These are phyloP conservation scores for Aspergillus tanneri DNA, from an alignment of 2,329 filamentous ascomycete species.

Conservation along the genomic window DNA sequence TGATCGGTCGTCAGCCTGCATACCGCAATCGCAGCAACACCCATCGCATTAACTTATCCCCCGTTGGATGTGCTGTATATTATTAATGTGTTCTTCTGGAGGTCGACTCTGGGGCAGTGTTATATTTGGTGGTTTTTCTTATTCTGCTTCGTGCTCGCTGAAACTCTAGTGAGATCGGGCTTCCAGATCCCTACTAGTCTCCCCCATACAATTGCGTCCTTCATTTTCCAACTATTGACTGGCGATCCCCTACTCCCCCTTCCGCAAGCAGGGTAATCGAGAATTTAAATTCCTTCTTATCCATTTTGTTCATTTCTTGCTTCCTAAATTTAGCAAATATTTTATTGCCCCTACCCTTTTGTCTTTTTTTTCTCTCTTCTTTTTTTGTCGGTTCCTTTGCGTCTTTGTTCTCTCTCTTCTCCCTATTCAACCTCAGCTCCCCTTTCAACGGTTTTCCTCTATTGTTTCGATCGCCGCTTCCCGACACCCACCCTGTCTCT, in stretches of 20 bases:
- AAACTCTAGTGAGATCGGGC: slow-evolving; percentile 13
- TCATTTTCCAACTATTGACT: slow-evolving; percentile 18
- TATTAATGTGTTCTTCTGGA: not conserved
- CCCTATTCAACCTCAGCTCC: slow-evolving; percentile 4
- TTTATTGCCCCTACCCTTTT: slow-evolving; percentile 16
- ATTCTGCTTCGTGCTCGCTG: slow-evolving; percentile 1
- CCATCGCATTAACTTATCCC: not conserved
- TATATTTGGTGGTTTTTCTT: no score
- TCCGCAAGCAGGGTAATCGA: slow-evolving; percentile 14
- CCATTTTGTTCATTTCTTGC: slow-evolving; percentile 5
- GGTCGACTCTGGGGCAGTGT: not conserved
- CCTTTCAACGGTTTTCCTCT: not conserved
- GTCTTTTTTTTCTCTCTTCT: slow-evolving; percentile 3
- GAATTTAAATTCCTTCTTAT: slow-evolving; percentile 9
- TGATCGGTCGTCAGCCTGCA: not conserved
- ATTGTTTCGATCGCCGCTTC: not conserved
- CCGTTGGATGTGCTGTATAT: not conserved
- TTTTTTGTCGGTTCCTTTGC: slow-evolving; percentile 7
- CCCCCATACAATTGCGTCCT: not conserved
- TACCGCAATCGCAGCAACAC: not conserved
- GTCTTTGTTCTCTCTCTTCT: not conserved
- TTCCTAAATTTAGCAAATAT: slow-evolving; percentile 18
- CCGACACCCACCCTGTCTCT: not conserved
- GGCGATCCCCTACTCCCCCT: slow-evolving; percentile 14
- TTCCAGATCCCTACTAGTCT: slow-evolving; percentile 7